A percentile compares a stretch with the other conserved stretches of the same genome.
phyloP scores from a whole-genome alignment of 2,329 filamentous ascomycete genomes.

The Fusarium multiceps region DNA sequence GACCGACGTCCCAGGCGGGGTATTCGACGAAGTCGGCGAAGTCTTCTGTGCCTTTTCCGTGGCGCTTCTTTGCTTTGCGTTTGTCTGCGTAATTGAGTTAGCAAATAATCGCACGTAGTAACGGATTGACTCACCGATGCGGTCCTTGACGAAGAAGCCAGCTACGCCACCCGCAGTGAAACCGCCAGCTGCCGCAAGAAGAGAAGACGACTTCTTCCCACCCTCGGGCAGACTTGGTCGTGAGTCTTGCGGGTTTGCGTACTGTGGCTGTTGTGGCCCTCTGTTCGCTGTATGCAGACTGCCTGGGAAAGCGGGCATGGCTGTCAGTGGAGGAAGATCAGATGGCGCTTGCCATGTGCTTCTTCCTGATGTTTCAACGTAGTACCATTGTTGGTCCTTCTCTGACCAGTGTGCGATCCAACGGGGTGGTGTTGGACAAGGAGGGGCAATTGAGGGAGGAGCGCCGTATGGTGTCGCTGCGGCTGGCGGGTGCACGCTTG shows the following conservation, averaged over 20 bases:
- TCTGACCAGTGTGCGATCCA: conserved; percentile 43
- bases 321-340: not conserved
- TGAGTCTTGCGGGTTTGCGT: not conserved
- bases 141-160: conserved; percentile 31
- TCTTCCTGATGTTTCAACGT: conserved; percentile 26
- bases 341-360: conserved; percentile 15
- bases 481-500: not conserved
- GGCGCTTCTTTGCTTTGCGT: conserved; percentile 32
- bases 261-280: not conserved
- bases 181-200: conserved; percentile 25
- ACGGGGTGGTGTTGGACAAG: conserved; percentile 11
- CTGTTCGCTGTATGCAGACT: not conserved
- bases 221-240: not conserved
- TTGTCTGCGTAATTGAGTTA: not conserved
- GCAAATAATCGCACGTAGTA: fast-evolving
- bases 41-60: conserved; percentile 11
- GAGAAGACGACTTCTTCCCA: not conserved
- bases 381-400: conserved; percentile 26
- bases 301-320: conserved; percentile 22
- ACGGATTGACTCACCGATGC: conserved; percentile 4
- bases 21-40: conserved; percentile 31
- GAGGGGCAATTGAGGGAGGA: not conserved
- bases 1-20: conserved; percentile 6
- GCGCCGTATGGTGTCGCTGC: not conserved
- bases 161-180: conserved; percentile 33